Base-by-base conservation (phyloP, 805 yeast genomes). In the Clavispora santaluciae region DNA sequence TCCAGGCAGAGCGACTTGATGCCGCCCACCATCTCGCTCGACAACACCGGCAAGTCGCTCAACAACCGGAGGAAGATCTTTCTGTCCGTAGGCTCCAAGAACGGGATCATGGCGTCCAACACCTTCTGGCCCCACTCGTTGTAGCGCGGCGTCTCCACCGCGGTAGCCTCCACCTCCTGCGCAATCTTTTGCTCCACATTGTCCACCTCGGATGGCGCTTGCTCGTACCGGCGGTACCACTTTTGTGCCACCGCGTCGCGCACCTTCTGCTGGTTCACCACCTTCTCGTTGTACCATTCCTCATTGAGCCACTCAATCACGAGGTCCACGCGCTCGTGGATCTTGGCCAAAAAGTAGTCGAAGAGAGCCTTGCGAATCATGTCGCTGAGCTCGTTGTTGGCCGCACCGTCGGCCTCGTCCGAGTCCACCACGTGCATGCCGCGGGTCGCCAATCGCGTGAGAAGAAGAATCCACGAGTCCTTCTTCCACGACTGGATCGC, bases 231-330 rank as follows among this genome's bases (percentile, higher is more conserved):
- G n/a, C 45, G 29, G 22, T 51, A 40, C 28, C 37, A 52, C 43
- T 25, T 42, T 38, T 35, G 51, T 3, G 42, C 49, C 25, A 46
- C 49, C 21, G 44, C 51, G 6, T 52, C 57, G 49, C 43, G 43
- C 24, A 56, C 40, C 21, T 44, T 49, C 44, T 49, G 66, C 44
- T 68, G 72, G 43, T 61, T 62, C 36, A 55, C 52, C 3, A 75
- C 74, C 42, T 55, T 64, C 54, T 82, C 86, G 36, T 78, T 69
- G 63, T 78, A 81, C 95, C 96, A 93, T 60, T 93, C 99, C 63
- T 93, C 99, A 54, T 85, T 90, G 41, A 93, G 66, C 99, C 99
- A 93, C 47, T 85, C 89, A 28, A 91, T 79, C 15, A 88, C 80
- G 25, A 83, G 63, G 43, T 86, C 95, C 10, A 90, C 72, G 25